Evolutionary conservation across 441 rosid species (phyloP).

Genomic region (Geranium incanum): DNA sequence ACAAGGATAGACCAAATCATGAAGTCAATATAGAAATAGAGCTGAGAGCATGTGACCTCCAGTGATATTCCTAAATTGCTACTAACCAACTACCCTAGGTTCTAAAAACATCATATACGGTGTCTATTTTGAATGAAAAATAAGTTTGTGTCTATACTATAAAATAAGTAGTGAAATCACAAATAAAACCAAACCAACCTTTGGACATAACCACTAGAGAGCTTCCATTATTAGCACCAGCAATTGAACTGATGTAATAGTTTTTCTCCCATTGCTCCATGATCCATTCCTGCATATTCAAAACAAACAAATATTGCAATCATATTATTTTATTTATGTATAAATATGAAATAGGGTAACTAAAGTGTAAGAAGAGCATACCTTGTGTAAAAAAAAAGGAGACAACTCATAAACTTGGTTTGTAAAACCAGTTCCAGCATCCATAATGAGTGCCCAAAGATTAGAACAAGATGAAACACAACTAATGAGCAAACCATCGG

Average conservation of each 20-base stretch:
- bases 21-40: neutral
- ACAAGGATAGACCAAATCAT: neutral
- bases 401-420: conserved; percentile 81
- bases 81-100: neutral
- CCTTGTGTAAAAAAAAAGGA: conserved; percentile 84
- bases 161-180: neutral
- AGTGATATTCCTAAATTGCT: neutral
- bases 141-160: neutral
- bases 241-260: conserved; percentile 85
- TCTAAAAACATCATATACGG: neutral
- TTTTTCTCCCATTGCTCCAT: conserved; percentile 99
- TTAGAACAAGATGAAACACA: conserved; percentile 88
- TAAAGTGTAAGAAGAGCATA: conserved; percentile 11
- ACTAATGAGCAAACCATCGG: conserved; percentile 90
- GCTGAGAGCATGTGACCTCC: neutral
- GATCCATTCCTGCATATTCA: conserved; percentile 75
- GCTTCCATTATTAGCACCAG: conserved; percentile 87
- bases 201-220: conserved; percentile 99
- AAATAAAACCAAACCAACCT: conserved; percentile 40
- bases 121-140: neutral
- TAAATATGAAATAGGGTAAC: neutral
- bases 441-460: conserved; percentile 98
- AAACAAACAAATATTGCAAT: conserved; percentile 12
- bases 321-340: conserved; percentile 1
- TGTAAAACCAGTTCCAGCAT: conserved; percentile 91